These are phyloP conservation scores for Sordariomycetes sp. DNA, from an alignment of 2,329 filamentous ascomycete species.

Conservation along the genomic window DNA sequence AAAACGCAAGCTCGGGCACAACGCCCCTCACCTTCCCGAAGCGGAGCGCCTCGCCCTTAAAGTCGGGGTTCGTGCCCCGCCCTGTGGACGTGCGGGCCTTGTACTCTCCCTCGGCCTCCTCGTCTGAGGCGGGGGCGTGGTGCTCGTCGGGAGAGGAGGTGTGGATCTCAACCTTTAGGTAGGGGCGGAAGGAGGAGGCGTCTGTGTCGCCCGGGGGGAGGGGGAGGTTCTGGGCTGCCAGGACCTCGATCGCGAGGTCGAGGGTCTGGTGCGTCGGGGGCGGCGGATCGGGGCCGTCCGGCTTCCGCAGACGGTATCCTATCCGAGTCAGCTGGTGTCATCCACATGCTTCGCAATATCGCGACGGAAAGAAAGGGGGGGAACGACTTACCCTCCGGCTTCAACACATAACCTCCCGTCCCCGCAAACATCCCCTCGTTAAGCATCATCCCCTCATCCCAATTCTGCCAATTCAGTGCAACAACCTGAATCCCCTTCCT, in stretches of 20 bases:
- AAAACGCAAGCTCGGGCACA: slow-evolving; percentile 57
- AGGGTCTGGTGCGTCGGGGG: slow-evolving; percentile 34
- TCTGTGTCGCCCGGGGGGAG: slow-evolving; percentile 41
- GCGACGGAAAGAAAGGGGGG: not conserved
- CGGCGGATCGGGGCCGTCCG: slow-evolving; percentile 5
- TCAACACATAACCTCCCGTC: slow-evolving; percentile 74
- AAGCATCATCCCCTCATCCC: slow-evolving; percentile 89
- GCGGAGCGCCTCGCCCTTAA: slow-evolving; percentile 39
- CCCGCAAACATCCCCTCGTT: slow-evolving; percentile 87
- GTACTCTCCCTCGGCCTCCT: slow-evolving; percentile 29
- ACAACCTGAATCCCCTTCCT: slow-evolving; percentile 81
- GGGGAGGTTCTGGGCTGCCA: slow-evolving; percentile 65
- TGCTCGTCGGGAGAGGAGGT: slow-evolving; percentile 50
- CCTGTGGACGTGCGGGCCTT: slow-evolving; percentile 46
- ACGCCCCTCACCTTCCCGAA: slow-evolving; percentile 44
- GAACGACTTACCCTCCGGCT: slow-evolving; percentile 51
- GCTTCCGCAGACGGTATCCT: slow-evolving; percentile 18
- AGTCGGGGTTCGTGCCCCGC: slow-evolving; percentile 49
- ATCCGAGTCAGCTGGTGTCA: not conserved
- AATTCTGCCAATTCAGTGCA: slow-evolving; percentile 85
- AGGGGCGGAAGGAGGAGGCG: slow-evolving; percentile 54
- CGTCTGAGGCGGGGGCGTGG: slow-evolving; percentile 16
- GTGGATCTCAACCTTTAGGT: slow-evolving; percentile 75
- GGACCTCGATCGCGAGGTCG: slow-evolving; percentile 57
- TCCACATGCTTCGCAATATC: not conserved